These are phyloP conservation scores for Mallotus repandus DNA, from an alignment of 441 rosid genomes.

Conservation along the genomic window DNA sequence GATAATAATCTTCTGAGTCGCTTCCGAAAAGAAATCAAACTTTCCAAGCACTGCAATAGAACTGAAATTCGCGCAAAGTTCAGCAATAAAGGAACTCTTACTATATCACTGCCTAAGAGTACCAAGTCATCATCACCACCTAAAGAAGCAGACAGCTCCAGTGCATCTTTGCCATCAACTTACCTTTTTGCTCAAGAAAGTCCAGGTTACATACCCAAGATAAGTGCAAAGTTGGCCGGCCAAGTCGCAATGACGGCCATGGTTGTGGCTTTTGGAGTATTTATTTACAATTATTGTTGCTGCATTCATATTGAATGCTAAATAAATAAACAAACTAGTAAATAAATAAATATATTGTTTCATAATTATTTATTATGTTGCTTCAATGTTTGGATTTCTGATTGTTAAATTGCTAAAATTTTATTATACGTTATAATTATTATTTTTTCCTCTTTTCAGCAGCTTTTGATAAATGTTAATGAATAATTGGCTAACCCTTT, in stretches of 20 bases:
- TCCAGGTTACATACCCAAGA: neutral
- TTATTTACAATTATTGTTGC: neutral
- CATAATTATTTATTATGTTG: neutral
- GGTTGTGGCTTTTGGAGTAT: constrained; percentile 1
- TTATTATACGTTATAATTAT: too few species aligned
- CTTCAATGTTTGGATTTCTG: neutral
- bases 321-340: too few species aligned
- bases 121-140: neutral
- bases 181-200: neutral
- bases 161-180: constrained; percentile 2
- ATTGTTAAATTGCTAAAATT: too few species aligned
- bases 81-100: constrained; percentile 16
- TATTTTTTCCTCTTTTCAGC: too few species aligned
- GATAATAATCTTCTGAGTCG: neutral
- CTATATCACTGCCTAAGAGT: constrained; percentile 13
- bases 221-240: neutral
- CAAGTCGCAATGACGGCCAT: neutral
- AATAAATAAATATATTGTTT: neutral
- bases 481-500: too few species aligned
- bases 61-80: constrained; percentile 21
- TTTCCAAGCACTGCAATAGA: constrained; percentile 8
- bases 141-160: neutral
- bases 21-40: constrained; percentile 22
- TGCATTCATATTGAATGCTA: neutral
- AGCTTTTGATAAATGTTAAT: too few species aligned